These are phyloP conservation scores for Mucor velutinosus DNA, from an alignment of 371 early-diverging fungal genomes.

Conservation along the genomic window DNA sequence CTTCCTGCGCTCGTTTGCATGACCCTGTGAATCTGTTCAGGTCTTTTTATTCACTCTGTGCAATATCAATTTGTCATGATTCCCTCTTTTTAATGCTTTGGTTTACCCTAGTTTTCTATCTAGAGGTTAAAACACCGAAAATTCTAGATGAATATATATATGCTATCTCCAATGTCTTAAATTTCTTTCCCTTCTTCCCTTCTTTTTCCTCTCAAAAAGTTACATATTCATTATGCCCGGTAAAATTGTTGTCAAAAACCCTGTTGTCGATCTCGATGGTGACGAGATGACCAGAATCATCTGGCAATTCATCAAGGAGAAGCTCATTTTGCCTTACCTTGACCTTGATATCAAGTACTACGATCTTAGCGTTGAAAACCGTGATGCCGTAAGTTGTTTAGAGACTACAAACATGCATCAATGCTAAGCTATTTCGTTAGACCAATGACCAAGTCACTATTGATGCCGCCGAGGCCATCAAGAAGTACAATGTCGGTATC, in stretches of 20 bases:
- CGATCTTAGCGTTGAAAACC: constrained; percentile 90
- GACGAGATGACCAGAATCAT: constrained; percentile 97
- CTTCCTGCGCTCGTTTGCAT: constrained; percentile 8
- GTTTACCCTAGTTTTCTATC: constrained; percentile 6
- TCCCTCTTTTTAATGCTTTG: not conserved
- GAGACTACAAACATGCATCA: not conserved
- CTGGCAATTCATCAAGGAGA: constrained; percentile 92
- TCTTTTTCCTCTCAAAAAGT: not conserved
- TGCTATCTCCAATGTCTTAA: not conserved
- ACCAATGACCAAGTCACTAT: constrained; percentile 95
- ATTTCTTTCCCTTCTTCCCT: constrained; percentile 4
- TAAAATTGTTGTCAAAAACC: constrained; percentile 75
- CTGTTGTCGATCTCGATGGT: constrained; percentile 94
- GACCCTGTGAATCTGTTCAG: constrained; percentile 3
- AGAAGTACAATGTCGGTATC: constrained; percentile 97
- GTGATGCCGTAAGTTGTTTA: constrained; percentile 71
- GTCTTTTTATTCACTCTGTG: constrained; percentile 5
- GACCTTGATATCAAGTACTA: constrained; percentile 94
- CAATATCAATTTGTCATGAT: constrained; percentile 16
- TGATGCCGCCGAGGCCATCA: constrained; percentile 95
- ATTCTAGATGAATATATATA: not conserved
- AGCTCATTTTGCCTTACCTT: constrained; percentile 92
- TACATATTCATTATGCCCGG: constrained; percentile 14
- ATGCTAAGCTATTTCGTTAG: constrained; percentile 32
- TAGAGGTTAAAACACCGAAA: not conserved